Evolutionary conservation across 495 filamentous ascomycete genomes (phyloP).

Genomic region (Penicillium manginii): DNA sequence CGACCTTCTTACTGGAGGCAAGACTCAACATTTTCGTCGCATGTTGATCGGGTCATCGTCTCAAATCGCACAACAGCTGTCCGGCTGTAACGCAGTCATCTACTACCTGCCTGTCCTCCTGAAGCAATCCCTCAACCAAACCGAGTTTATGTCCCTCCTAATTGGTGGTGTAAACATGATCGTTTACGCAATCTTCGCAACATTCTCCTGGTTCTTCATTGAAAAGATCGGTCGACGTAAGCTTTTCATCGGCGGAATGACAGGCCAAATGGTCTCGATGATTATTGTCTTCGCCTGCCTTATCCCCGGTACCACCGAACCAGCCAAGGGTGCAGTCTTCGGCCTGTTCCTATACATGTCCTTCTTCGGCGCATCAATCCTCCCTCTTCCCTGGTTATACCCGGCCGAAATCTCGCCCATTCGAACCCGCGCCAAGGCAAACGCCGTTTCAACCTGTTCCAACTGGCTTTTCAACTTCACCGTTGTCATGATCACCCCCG

Average conservation of each 20-base stretch:
- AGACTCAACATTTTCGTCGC: conserved; percentile 50
- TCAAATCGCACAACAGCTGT: conserved; percentile 83
- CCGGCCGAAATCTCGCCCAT: conserved; percentile 76
- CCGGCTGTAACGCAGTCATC: conserved; percentile 79
- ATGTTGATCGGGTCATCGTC: conserved; percentile 59
- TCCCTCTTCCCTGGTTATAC: conserved; percentile 61
- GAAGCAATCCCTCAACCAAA: conserved; percentile 63
- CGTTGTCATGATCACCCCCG: conserved; percentile 80
- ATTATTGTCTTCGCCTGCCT: conserved; percentile 74
- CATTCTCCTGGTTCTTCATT: conserved; percentile 83
- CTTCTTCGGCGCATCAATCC: conserved; percentile 74
- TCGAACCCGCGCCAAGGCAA: conserved; percentile 73
- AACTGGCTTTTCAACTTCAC: conserved; percentile 86
- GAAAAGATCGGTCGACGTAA: conserved; percentile 77
- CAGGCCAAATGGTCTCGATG: conserved; percentile 73
- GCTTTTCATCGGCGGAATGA: conserved; percentile 72
- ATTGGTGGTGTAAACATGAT: conserved; percentile 85
- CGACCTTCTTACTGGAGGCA: conserved; percentile 47
- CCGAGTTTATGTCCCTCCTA: conserved; percentile 67
- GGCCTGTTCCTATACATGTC: conserved; percentile 82
- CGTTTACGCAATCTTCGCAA: conserved; percentile 77
- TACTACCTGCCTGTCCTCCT: conserved; percentile 86
- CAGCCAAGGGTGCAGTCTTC: conserved; percentile 72
- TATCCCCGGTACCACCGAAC: conserved; percentile 56
- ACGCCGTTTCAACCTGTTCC: conserved; percentile 73